phyloP scores from a whole-genome alignment of 2,329 filamentous ascomycete species.

The Microsporum canis region DNA sequence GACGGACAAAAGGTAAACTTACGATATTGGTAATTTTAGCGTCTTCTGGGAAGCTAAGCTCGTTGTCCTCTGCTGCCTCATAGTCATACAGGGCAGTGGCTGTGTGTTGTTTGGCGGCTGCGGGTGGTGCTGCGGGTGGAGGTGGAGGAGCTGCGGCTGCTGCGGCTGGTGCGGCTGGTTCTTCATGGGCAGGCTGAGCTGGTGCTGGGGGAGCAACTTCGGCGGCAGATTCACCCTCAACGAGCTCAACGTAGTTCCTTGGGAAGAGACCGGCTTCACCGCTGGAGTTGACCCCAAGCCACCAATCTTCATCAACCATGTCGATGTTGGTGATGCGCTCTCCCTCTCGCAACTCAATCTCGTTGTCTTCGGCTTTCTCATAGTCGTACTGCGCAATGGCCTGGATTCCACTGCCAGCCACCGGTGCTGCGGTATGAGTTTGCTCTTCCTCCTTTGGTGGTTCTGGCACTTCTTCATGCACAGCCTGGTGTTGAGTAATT shows the following conservation, averaged over 20 bases:
- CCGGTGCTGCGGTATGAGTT: constrained; percentile 11
- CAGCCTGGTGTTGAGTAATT: neutral
- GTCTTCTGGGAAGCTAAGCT: constrained; percentile 75
- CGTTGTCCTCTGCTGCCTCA: constrained; percentile 90
- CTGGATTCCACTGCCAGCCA: constrained; percentile 50
- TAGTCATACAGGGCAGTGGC: constrained; percentile 91
- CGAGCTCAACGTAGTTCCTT: constrained; percentile 88
- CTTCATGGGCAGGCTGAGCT: constrained; percentile 26
- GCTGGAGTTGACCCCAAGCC: constrained; percentile 79
- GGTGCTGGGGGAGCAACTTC: constrained; percentile 28
- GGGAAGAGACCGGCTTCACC: constrained; percentile 89
- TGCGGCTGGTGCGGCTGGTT: constrained; percentile 14
- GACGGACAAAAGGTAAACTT: constrained; percentile 30
- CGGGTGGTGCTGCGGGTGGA: constrained; percentile 23
- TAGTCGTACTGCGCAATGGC: constrained; percentile 89
- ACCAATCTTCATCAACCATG: constrained; percentile 98
- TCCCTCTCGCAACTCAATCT: constrained; percentile 81
- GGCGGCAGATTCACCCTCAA: constrained; percentile 37
- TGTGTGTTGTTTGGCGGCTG: constrained; percentile 41
- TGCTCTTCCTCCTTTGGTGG: neutral
- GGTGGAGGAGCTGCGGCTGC: constrained; percentile 22
- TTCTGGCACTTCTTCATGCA: neutral
- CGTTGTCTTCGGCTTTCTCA: constrained; percentile 94
- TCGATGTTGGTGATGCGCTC: constrained; percentile 85
- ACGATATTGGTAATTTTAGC: constrained; percentile 69